Percentiles rank a stretch among this genome's conserved stretches.
Conservation (phyloP, 129 eudicot species). For the Helichrysum umbraculigerum region DNA sequence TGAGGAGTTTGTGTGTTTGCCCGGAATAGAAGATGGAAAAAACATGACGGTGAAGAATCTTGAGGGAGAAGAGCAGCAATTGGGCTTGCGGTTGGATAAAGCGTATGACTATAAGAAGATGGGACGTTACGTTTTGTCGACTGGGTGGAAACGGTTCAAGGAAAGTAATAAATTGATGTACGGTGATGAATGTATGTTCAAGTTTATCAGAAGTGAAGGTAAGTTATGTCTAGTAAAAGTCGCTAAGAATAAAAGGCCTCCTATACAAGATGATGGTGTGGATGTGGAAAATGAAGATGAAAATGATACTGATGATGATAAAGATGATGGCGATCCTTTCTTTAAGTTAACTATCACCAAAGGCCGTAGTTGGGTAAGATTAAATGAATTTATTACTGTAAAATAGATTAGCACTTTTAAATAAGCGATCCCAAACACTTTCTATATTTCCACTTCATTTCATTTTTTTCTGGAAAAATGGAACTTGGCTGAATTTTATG, state of each 20-base stretch:
- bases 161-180: not conserved
- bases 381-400: too few relatives aligned
- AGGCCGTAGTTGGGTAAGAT: not conserved
- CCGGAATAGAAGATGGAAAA: slow-evolving; percentile 1
- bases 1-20: not conserved
- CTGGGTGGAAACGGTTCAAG: not conserved
- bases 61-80: slow-evolving; percentile 20
- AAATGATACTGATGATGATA: not conserved
- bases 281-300: too few relatives aligned
- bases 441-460: too few relatives aligned
- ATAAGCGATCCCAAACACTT: too few relatives aligned
- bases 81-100: not conserved
- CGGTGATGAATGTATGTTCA: slow-evolving; percentile 30
- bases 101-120: not conserved
- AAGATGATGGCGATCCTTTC: not conserved
- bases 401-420: too few relatives aligned
- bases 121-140: not conserved
- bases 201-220: slow-evolving; percentile 21
- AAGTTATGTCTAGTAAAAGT: slow-evolving; percentile 18
- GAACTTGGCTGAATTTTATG: too few relatives aligned
- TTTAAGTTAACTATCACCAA: not conserved
- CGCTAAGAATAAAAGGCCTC: too few relatives aligned
- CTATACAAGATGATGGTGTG: too few relatives aligned
- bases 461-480: too few relatives aligned
- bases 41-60: slow-evolving; percentile 20